phyloP scores from a whole-genome alignment of 768 basidiomycete species.

The Leucocoprinus birnbaumii region DNA sequence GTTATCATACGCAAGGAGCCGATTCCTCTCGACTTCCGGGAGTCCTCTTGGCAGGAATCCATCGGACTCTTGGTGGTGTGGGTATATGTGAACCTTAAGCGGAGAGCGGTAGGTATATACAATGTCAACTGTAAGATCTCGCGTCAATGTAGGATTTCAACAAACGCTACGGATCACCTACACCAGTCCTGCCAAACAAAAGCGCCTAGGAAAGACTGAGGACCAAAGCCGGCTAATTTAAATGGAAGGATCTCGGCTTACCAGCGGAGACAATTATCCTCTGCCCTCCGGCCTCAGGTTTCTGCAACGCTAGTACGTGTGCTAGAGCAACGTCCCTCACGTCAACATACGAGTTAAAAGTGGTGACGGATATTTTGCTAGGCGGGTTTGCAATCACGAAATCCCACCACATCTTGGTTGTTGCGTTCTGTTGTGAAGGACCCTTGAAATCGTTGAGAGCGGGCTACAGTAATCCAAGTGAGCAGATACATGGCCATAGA shows the following conservation, averaged over 20 bases:
- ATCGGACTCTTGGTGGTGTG: neutral
- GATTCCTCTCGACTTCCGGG: neutral
- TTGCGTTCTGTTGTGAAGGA: neutral
- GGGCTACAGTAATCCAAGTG: neutral
- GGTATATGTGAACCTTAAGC: neutral
- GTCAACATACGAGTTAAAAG: conserved; percentile 31
- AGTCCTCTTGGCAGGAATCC: neutral
- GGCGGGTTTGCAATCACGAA: neutral
- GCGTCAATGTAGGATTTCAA: too few species aligned
- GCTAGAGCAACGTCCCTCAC: conserved; percentile 50
- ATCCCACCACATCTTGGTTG: neutral
- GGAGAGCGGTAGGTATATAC: neutral
- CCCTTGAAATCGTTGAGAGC: neutral
- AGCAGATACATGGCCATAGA: too few species aligned
- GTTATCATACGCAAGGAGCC: neutral
- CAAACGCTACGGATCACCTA: too few species aligned
- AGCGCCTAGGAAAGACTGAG: too few species aligned
- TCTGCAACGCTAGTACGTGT: conserved; percentile 48
- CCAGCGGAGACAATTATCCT: conserved; percentile 45
- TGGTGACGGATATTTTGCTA: neutral
- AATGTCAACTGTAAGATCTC: neutral
- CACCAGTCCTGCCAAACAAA: too few species aligned
- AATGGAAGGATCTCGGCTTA: neutral
- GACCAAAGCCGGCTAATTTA: too few species aligned
- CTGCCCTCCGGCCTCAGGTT: conserved; percentile 45